Conservation (phyloP, 192 early-diverging fungal species). For the Blastocladiella britannica region DNA sequence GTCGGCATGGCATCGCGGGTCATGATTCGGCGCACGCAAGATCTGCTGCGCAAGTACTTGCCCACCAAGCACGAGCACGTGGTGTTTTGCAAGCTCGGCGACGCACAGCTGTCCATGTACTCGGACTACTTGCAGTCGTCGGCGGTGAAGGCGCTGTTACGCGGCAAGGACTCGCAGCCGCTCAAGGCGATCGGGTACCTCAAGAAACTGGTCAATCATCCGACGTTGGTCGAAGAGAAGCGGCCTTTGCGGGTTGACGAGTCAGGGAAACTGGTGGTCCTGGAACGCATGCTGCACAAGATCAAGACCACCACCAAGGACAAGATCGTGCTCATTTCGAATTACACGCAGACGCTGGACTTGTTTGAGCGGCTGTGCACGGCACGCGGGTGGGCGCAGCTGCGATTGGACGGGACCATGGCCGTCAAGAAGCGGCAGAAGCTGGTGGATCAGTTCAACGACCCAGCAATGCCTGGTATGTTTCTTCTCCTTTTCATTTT, state of each 20-base stretch:
- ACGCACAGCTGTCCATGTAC: conserved; percentile 62
- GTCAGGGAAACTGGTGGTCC: conserved; percentile 78
- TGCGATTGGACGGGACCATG: conserved; percentile 85
- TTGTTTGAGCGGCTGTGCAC: conserved; percentile 76
- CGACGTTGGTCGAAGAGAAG: conserved; percentile 44
- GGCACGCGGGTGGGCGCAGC: conserved; percentile 35
- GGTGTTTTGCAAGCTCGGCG: conserved; percentile 73
- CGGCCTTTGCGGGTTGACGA: conserved; percentile 29
- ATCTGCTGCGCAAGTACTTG: conserved; percentile 88
- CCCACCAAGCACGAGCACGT: conserved; percentile 96
- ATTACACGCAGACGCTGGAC: conserved; percentile 96
- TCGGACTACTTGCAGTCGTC: conserved; percentile 47
- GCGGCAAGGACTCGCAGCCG: conserved; percentile 58
- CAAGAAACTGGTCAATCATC: conserved; percentile 96
- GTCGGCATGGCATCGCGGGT: conserved; percentile 74
- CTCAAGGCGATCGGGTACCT: conserved; percentile 74
- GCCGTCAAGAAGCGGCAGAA: conserved; percentile 77
- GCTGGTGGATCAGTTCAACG: conserved; percentile 90
- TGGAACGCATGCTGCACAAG: conserved; percentile 55
- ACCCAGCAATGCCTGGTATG: no score
- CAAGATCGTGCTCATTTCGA: conserved; percentile 95
- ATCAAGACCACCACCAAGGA: conserved; percentile 47
- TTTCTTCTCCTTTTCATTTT: no score
- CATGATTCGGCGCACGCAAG: conserved; percentile 92
- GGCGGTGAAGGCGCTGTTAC: conserved; percentile 45